Conservation (phyloP, 2,329 filamentous ascomycete species). For the Immersiporthe knoxdaviesiana region DNA sequence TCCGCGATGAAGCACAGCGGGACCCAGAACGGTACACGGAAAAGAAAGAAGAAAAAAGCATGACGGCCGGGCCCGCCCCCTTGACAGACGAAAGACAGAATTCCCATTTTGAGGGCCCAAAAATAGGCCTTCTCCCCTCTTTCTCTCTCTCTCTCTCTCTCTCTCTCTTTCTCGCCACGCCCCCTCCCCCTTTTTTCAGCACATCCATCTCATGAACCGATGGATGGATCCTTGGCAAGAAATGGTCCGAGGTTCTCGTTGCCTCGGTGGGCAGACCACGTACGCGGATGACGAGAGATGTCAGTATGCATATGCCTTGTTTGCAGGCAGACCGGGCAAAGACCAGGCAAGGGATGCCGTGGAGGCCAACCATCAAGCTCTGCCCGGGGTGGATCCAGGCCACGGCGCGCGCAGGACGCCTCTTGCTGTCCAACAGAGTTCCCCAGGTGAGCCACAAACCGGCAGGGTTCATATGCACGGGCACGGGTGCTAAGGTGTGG, state of each 20-base stretch:
- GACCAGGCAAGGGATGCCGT: neutral
- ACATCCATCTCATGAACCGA: neutral
- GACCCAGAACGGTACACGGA: constrained; percentile 3
- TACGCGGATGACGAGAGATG: constrained; percentile 6
- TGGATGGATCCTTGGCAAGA: constrained; percentile 5
- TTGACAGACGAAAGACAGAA: neutral
- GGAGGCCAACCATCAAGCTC: neutral
- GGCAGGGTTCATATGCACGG: constrained; percentile 1
- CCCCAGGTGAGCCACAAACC: neutral
- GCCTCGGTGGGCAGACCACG: constrained; percentile 12
- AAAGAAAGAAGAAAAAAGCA: neutral
- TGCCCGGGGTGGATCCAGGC: neutral
- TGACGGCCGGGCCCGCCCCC: neutral
- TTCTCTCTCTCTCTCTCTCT: no score
- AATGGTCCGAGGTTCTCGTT: neutral
- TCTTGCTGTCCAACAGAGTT: neutral
- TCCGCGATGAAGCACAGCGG: neutral
- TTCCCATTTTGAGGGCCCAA: neutral
- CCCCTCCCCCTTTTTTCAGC: neutral
- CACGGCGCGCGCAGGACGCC: neutral
- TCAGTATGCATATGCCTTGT: constrained; percentile 5
- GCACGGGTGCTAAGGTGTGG: neutral
- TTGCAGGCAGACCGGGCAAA: neutral
- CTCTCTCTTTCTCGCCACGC: no score
- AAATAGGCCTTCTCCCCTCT: neutral